phyloP scores from a whole-genome alignment of 768 basidiomycete genomes.

The Pleurotus citrinopileatus region DNA sequence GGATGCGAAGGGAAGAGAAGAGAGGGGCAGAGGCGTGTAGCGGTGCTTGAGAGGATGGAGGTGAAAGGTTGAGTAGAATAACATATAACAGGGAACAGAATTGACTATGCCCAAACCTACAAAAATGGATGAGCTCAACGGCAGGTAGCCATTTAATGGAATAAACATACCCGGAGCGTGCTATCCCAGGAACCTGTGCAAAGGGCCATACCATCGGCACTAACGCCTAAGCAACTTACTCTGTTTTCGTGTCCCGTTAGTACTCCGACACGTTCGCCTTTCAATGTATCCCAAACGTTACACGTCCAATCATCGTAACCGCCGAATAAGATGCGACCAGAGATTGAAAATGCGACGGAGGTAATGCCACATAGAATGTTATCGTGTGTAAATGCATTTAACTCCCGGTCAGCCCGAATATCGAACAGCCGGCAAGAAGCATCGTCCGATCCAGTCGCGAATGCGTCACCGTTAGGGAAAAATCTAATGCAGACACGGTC shows the following conservation, averaged over 20 bases:
- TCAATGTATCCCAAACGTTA: constrained; percentile 99
- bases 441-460: constrained; percentile 98
- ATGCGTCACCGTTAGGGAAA: constrained; percentile 99
- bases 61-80: constrained; percentile 20
- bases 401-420: constrained; percentile 94
- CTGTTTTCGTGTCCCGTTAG: constrained; percentile 98
- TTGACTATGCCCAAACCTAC: constrained; percentile 81
- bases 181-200: constrained; percentile 99
- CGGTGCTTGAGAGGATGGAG: constrained; percentile 14
- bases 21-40: constrained; percentile 17
- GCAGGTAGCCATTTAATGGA: constrained; percentile 2
- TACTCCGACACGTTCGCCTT: constrained; percentile 97
- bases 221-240: constrained; percentile 95
- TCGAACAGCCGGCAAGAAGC: constrained; percentile 98
- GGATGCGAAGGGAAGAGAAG: constrained; percentile 18
- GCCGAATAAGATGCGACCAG: constrained; percentile 95
- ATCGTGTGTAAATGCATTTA: constrained; percentile 97
- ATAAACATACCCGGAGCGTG: constrained; percentile 77
- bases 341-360: constrained; percentile 97
- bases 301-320: constrained; percentile 99
- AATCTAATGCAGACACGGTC: constrained; percentile 56
- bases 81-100: constrained; percentile 13
- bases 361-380: constrained; percentile 99
- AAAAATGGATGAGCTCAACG: neutral
- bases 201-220: constrained; percentile 95